These are phyloP conservation scores for Amylocarpus encephaloides DNA, from an alignment of 2,329 filamentous ascomycete genomes.

Conservation along the genomic window DNA sequence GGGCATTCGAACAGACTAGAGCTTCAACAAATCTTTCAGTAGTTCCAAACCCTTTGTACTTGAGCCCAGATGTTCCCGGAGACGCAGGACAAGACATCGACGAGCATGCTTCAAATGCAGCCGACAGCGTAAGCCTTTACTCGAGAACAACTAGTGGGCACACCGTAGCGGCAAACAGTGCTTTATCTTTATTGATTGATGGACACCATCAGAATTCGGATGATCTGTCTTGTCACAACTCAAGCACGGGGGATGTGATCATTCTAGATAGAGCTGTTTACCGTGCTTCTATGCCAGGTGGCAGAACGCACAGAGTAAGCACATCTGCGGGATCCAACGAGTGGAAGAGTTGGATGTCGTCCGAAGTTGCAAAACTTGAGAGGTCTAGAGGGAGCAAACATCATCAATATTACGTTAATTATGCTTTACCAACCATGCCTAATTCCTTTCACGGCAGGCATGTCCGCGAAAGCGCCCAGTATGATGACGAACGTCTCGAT, in stretches of 20 bases:
- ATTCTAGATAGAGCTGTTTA: constrained; percentile 32
- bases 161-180: constrained; percentile 18
- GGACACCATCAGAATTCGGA: constrained; percentile 6
- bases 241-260: constrained; percentile 31
- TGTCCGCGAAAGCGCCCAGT: constrained; percentile 45
- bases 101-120: not conserved
- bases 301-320: constrained; percentile 30
- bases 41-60: not conserved
- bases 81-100: not conserved
- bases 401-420: constrained; percentile 20
- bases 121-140: constrained; percentile 30
- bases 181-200: constrained; percentile 13
- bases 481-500: constrained; percentile 35
- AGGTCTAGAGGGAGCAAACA: constrained; percentile 20
- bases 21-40: not conserved
- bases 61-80: not conserved
- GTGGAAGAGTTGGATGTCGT: constrained; percentile 50
- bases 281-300: constrained; percentile 21
- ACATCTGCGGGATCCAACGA: constrained; percentile 44
- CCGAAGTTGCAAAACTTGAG: constrained; percentile 45
- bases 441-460: constrained; percentile 34
- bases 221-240: constrained; percentile 8
- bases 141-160: constrained; percentile 30
- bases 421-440: constrained; percentile 26
- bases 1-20: not conserved